phyloP scores from a whole-genome alignment of 2,329 filamentous ascomycete species.

The Macrophomina tecta region DNA sequence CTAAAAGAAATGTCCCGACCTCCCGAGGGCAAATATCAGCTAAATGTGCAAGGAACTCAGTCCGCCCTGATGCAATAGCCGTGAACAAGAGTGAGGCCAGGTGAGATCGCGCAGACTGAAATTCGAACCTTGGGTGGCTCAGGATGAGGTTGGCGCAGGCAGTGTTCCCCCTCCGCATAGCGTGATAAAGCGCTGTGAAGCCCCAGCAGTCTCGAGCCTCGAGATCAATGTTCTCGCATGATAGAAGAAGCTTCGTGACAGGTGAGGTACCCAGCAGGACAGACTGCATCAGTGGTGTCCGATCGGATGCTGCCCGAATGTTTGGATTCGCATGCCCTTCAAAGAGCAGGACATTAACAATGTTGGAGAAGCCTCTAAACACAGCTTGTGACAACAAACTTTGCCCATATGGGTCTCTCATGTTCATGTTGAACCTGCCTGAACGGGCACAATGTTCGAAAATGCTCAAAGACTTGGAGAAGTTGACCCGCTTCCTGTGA shows the following conservation, averaged over 20 bases:
- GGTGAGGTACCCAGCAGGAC: background rate
- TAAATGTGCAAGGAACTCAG: background rate
- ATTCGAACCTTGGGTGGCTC: background rate
- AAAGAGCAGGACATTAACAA: background rate
- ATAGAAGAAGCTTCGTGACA: background rate
- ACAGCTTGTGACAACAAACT: background rate
- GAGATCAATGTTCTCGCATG: background rate
- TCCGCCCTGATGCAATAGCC: background rate
- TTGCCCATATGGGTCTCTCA: background rate
- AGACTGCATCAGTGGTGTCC: background rate
- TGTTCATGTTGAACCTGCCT: background rate
- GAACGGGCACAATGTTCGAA: background rate
- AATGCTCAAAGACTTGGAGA: background rate
- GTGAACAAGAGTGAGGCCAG: background rate
- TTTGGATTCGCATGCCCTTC: background rate
- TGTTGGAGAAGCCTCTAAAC: background rate
- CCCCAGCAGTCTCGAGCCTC: background rate
- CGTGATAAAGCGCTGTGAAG: background rate
- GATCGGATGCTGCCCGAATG: background rate
- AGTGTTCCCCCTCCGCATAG: background rate
- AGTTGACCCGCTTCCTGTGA: background rate
- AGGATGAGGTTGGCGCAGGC: slow-evolving; percentile 4
- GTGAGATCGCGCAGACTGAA: background rate
- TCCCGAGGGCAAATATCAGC: background rate
- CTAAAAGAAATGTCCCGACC: background rate